A percentile compares a stretch with the other conserved stretches of the same genome.
Conservation (phyloP, 129 eudicot genomes). For the Dittrichia graveolens region DNA sequence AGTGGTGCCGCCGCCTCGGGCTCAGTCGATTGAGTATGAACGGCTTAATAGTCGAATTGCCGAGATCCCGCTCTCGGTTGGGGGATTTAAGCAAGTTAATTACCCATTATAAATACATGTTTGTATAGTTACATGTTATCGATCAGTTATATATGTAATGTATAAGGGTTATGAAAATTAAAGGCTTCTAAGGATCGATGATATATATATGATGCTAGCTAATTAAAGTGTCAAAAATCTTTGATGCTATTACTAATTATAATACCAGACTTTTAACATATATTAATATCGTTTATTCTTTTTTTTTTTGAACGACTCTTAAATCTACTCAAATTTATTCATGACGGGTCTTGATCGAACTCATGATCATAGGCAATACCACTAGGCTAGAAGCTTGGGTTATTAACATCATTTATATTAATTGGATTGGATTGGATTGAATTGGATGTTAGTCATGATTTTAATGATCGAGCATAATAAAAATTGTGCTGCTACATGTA, state of each 20-base stretch:
- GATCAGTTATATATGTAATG: slow-evolving; percentile 17
- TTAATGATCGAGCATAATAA: no score
- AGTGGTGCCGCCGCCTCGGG: slow-evolving; percentile 22
- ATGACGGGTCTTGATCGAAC: no score
- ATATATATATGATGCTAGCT: no score
- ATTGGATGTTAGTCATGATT: no score
- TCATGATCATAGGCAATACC: no score
- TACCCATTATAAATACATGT: slow-evolving; percentile 28
- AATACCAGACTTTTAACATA: slow-evolving; percentile 3
- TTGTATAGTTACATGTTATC: not conserved
- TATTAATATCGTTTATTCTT: no score
- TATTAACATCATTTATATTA: no score
- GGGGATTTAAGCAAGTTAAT: slow-evolving; percentile 52
- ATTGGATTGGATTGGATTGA: no score
- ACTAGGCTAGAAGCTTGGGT: no score
- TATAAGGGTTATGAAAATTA: not conserved
- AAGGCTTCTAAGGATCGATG: not conserved
- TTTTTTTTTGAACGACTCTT: no score
- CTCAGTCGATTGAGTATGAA: slow-evolving; percentile 53
- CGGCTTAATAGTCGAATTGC: slow-evolving; percentile 49
- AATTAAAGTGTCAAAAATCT: slow-evolving; percentile 15
- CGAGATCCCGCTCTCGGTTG: slow-evolving; percentile 47
- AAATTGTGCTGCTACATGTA: no score
- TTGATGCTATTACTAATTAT: slow-evolving; percentile 17
- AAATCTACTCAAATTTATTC: no score